Evolutionary conservation across 1,284 basidiomycete genomes (phyloP), one percentile per base, ranked within the genome.

Genomic region (Moniliophthora roreri): DNA sequence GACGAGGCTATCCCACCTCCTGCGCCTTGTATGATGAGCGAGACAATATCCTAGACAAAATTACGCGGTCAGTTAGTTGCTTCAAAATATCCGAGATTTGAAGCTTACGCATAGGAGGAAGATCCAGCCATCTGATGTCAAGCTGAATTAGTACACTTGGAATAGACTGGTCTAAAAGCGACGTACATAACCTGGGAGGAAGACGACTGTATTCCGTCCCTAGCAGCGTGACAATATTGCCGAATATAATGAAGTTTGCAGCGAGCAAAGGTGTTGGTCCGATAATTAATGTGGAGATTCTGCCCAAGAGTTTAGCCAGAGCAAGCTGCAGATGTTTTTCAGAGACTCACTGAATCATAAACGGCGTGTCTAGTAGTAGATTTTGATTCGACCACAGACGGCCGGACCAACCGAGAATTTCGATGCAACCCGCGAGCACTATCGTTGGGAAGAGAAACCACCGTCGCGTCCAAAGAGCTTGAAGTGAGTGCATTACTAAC

Each of bases 201-300:
- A 75, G 57, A 7, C 73, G 63, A 49, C 73, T 74, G 60, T 75
- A 78, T 48, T 73, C 69, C 8, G 67, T 58, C 0, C 80, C 80
- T 5, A 80, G 64, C 2, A 65, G 60, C 0, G 59, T 53, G 42
- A 79, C 76, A 48, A 80, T 63, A 24, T 65, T 61, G 4, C 77
- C 77, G 1, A 81, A 67, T n/a, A 79, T 72, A 44, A 81, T 64
- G 58, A 81, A 81, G 60, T 74, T 75, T 4, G 75, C 77, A 3
- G 78, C 78, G 1, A 78, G 66, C 9, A 81, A 63, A 4, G 78
- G 77, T 0, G 77, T 79, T 8, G 79, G 79, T 4, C 72, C 71
- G 37, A 80, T 64, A 47, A 77, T 72, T 0, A 75, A 75, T 0
- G 66, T 63, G 0, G 67, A 61, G 10, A 77, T 75, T 53, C 76